Conservation (phyloP, 1,284 basidiomycete genomes). For the Malassezia psittaci region DNA sequence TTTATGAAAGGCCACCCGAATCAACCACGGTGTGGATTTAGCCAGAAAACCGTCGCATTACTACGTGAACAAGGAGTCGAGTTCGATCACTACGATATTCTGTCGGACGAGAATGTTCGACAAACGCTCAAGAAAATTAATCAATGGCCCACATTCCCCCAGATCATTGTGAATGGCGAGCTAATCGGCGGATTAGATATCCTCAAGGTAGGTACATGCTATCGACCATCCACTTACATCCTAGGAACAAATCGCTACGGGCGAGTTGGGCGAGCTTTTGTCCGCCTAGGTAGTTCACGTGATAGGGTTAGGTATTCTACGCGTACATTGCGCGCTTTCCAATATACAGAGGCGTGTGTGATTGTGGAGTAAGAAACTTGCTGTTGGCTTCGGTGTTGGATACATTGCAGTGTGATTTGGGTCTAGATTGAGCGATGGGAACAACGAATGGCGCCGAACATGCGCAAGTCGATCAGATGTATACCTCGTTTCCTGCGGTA, state of each 20-base stretch:
- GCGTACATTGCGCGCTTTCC: too few species aligned
- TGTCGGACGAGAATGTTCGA: conserved; percentile 63
- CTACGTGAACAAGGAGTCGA: conserved; percentile 57
- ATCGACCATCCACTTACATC: background rate
- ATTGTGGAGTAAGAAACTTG: too few species aligned
- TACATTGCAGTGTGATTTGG: too few species aligned
- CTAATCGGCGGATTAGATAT: conserved; percentile 59
- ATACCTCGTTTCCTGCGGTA: conserved; percentile 37
- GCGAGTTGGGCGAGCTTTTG: conserved; percentile 51
- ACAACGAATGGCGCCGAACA: background rate
- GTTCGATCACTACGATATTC: conserved; percentile 66
- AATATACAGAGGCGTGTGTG: too few species aligned
- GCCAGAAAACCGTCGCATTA: conserved; percentile 60
- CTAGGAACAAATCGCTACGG: conserved; percentile 49
- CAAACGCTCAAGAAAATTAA: conserved; percentile 76
- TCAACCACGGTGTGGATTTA: conserved; percentile 63
- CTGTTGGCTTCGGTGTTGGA: too few species aligned
- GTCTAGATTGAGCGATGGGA: too few species aligned
- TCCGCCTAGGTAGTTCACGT: conserved; percentile 9
- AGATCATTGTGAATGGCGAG: conserved; percentile 60
- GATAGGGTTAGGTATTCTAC: background rate
- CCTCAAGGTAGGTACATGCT: conserved; percentile 43
- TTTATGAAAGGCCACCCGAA: conserved; percentile 96
- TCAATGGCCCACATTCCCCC: conserved; percentile 64
- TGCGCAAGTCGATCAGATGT: conserved; percentile 22